Evolutionary conservation across 306 rosid species (phyloP), one percentile per base, ranked within the genome.

Genomic region (Coriaria nepalensis): DNA sequence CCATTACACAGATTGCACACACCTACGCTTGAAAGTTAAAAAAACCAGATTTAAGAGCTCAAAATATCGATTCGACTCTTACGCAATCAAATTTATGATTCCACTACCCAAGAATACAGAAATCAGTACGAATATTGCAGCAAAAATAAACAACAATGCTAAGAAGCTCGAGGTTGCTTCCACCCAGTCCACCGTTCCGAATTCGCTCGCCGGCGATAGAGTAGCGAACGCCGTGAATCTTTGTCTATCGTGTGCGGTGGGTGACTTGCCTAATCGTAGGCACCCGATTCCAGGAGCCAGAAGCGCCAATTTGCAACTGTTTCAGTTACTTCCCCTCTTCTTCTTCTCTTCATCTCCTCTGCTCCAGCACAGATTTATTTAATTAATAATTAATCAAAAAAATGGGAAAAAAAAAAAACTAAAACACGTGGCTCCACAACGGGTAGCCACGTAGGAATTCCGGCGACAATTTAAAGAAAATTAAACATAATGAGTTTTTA

Each of bases 1-100:
- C 97, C 97, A 52, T 90, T 84, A 57, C 97, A 90, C 63, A 90
- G 69, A 62, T 90, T 90, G 75, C 95, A 90, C 35, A 84, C 93
- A 57, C 95, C 97, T 73, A 57, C 29, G 3, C 29, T 20, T 20
- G 29, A 20, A 20, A 20, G 41, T 43, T 60, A 33, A 62, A 36
- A 39, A 33, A 44, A 39, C 47, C n/a, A 29, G 56, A 33, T 45
- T 61, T 43, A 37, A 12, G 14, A n/a, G 8, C 7, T 45, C 49
- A 45, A 20, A 20, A 20, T 20, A 20, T 20, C 1, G 29, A 20
- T 20, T 20, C 29, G 3, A 20, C 29, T 20, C 29, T 20, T 20
- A 20, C 29, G 29, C 29, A 20, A 20, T 20, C 29, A 20, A 3
- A 20, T 20, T 20, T 20, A 3, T 20, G 29, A 6, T 45, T 10